These are phyloP conservation scores for Fomitopsis pinicola DNA, from an alignment of 1,284 basidiomycete genomes.

Conservation along the genomic window DNA sequence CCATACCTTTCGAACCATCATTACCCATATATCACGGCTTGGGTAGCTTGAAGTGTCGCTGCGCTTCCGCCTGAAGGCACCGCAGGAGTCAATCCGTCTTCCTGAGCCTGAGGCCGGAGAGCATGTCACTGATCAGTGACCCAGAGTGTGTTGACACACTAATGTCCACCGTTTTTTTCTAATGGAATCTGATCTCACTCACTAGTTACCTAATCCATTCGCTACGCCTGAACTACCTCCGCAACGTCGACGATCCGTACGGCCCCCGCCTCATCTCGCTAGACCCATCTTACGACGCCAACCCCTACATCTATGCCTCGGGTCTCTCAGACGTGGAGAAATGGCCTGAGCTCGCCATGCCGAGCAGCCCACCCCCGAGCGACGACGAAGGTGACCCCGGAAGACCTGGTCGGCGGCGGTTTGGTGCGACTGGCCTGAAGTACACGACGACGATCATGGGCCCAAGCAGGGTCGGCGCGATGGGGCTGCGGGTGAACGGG, in stretches of 20 bases:
- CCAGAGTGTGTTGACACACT: conserved; percentile 38
- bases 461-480: conserved; percentile 26
- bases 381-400: conserved; percentile 54
- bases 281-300: conserved; percentile 64
- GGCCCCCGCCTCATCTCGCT: conserved; percentile 78
- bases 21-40: not conserved
- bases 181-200: not conserved
- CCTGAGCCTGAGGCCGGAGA: not conserved
- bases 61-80: too few species aligned
- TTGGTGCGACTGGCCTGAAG: conserved; percentile 59
- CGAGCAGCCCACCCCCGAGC: conserved; percentile 62
- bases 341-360: conserved; percentile 80
- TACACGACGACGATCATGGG: conserved; percentile 84
- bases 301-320: conserved; percentile 78
- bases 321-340: conserved; percentile 71
- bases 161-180: not conserved
- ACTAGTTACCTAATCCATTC: conserved; percentile 84
- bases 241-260: conserved; percentile 81
- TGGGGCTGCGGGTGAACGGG: conserved; percentile 30
- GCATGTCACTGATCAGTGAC: conserved; percentile 65
- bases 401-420: conserved; percentile 10
- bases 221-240: conserved; percentile 82
- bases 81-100: too few species aligned
- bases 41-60: too few species aligned
- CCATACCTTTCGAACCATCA: too few species aligned